Evolutionary conservation across 495 filamentous ascomycete species (phyloP), one percentile per base, ranked within the genome.

Genomic region (Hypoxylon fuscum): DNA sequence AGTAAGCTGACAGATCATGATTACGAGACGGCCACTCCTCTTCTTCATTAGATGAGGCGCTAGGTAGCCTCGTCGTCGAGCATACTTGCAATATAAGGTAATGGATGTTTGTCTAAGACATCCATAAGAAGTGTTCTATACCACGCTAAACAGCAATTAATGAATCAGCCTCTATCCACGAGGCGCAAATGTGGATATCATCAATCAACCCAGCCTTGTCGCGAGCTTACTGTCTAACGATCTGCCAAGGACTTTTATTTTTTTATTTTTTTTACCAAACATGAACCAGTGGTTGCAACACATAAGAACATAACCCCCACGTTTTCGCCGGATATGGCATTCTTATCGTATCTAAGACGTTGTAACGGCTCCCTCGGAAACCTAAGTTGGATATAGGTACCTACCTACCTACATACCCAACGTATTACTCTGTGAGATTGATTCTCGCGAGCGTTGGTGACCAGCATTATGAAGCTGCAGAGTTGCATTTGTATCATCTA

Each of bases 1-100:
- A 35, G 61, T 55, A 64, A 59, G 55, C 55, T 55, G 62, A 65
- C 38, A 18, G 20, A 15, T 15, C 62, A 50, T 31, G 11, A 45
- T 27, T 38, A 46, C 31, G 38, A 51, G 55, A 52, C 29, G 29
- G 15, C 14, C 29, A 31, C 17, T 41, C 23, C 2, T 32, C 38
- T 23, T 22, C 2, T n/a, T n/a, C n/a, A n/a, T n/a, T n/a, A n/a
- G n/a, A n/a, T n/a, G n/a, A n/a, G n/a, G n/a, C n/a, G n/a, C n/a
- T n/a, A n/a, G n/a, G n/a, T n/a, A n/a, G n/a, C n/a, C n/a, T n/a
- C n/a, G n/a, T n/a, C n/a, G n/a, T n/a, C n/a, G n/a, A n/a, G n/a
- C n/a, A n/a, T n/a, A n/a, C n/a, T n/a, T n/a, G n/a, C n/a, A n/a
- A n/a, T n/a, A n/a, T n/a, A n/a, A n/a, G n/a, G n/a, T n/a, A n/a